phyloP scores from a whole-genome alignment of 108 stramenopile genomes.

The Discostella pseudostelligera region DNA sequence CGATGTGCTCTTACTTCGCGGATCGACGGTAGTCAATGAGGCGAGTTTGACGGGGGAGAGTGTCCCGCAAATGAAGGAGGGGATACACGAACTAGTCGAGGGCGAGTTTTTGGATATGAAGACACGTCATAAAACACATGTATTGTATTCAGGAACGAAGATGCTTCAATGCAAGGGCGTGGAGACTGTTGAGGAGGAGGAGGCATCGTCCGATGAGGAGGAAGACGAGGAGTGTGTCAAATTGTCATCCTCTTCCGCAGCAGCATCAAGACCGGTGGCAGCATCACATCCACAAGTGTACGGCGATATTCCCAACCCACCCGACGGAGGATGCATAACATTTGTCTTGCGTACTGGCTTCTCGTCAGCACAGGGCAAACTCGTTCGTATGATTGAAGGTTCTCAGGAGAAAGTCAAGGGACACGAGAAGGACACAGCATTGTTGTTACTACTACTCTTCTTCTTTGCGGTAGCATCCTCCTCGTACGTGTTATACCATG shows the following conservation, averaged over 20 bases:
- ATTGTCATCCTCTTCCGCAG: neutral
- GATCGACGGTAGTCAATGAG: slow-evolving; percentile 93
- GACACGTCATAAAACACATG: slow-evolving; percentile 86
- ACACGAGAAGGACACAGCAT: slow-evolving; percentile 89
- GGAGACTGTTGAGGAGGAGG: slow-evolving; percentile 47
- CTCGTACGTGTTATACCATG: slow-evolving; percentile 91
- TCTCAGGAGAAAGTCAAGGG: slow-evolving; percentile 96
- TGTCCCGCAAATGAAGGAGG: slow-evolving; percentile 98
- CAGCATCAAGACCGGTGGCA: neutral
- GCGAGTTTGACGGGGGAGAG: slow-evolving; percentile 94
- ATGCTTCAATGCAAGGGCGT: slow-evolving; percentile 87
- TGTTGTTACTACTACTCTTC: slow-evolving; percentile 88
- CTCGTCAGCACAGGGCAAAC: slow-evolving; percentile 95
- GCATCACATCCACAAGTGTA: slow-evolving; percentile 20
- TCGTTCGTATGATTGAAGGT: slow-evolving; percentile 98
- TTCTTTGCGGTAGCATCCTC: slow-evolving; percentile 93
- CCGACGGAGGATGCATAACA: slow-evolving; percentile 88
- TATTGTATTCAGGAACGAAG: slow-evolving; percentile 94
- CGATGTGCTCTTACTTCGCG: slow-evolving; percentile 88
- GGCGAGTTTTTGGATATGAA: slow-evolving; percentile 76
- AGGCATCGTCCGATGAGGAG: slow-evolving; percentile 42
- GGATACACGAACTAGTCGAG: slow-evolving; percentile 61
- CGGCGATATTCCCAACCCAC: slow-evolving; percentile 66
- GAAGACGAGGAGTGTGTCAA: slow-evolving; percentile 15
- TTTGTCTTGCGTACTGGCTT: slow-evolving; percentile 97